Base-by-base conservation (phyloP, 2,329 filamentous ascomycete species). In the Pseudocercospora pini-densiflorae region DNA sequence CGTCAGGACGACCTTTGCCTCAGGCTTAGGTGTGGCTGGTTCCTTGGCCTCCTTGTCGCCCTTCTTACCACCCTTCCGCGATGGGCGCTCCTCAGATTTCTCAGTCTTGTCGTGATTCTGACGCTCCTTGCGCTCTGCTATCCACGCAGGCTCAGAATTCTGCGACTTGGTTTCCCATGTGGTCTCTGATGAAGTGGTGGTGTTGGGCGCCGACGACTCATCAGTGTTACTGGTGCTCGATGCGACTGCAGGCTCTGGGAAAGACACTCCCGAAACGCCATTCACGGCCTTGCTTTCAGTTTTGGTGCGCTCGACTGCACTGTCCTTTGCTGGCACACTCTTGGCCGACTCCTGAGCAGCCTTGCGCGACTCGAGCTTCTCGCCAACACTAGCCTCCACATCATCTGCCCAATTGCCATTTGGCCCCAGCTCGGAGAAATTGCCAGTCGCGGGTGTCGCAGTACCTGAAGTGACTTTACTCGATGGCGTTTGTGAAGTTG, bases 141-240 rank as follows among this genome's bases (percentile, higher is more conserved):
- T 90, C 78, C 92, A 93, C 55, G 85, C 83, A 63, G 88, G 88
- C 67, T 87, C 87, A 29, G 84, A 86, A 67, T 85, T 86, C 75
- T 89, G 88, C 19, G 85, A 86, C 69, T 89, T 88, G 67, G 85
- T 86, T 68, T 92, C 89, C 81, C 92, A 91, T 21, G 87, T 87
- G 61, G 87, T 86, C 67, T 92, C 89, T 14, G 88, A 88, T 33
- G 86, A 86, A 24, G 86, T 71, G 53, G 65, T 70, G 33, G 73
- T 84, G 77, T 89, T 91, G 43, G 87, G 84, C 63, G 86, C 85
- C 69, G 87, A 88, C 58, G 85, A 87, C 53, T 80, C 84, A 75
- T 89, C 88, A 54, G 88, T 86, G 73, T 88, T 88, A 49, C 83
- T 81, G 49, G 86, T 86, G 8, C 83, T 82, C 31, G 85, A 82